phyloP scores from a whole-genome alignment of 768 basidiomycete species.

The Hericium coralloides region DNA sequence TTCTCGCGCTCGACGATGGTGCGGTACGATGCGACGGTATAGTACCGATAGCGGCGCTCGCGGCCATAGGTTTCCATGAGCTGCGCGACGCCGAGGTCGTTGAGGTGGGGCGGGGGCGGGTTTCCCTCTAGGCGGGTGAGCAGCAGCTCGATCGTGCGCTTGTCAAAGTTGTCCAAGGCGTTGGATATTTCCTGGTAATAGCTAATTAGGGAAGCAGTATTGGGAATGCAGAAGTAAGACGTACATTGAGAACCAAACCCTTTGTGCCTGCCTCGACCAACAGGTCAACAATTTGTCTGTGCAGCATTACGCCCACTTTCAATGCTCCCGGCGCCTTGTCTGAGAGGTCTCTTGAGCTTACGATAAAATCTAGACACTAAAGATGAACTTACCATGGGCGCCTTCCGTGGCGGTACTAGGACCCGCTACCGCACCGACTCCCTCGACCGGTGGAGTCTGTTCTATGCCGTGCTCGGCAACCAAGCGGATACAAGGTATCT shows the following conservation, averaged over 20 bases:
- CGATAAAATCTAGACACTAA: neutral
- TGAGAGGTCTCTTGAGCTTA: neutral
- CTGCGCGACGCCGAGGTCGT: slow-evolving; percentile 59
- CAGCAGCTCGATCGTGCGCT: slow-evolving; percentile 76
- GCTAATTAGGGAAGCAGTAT: neutral
- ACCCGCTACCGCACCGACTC: slow-evolving; percentile 19
- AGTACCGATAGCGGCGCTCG: slow-evolving; percentile 82
- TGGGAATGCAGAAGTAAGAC: slow-evolving; percentile 5
- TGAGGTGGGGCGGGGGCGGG: slow-evolving; percentile 61
- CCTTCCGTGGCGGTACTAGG: slow-evolving; percentile 4
- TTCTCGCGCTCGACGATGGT: slow-evolving; percentile 54
- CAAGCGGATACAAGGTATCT: slow-evolving; percentile 61
- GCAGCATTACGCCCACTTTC: slow-evolving; percentile 59
- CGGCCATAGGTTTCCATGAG: slow-evolving; percentile 78
- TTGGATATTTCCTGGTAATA: slow-evolving; percentile 48
- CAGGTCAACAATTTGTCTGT: slow-evolving; percentile 71
- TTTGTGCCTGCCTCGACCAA: slow-evolving; percentile 56
- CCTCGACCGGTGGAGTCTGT: neutral
- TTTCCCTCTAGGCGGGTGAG: slow-evolving; percentile 58
- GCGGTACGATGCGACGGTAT: slow-evolving; percentile 62
- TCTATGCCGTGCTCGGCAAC: slow-evolving; percentile 23
- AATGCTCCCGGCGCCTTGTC: slow-evolving; percentile 17
- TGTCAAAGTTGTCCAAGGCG: slow-evolving; percentile 63
- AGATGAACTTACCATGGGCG: slow-evolving; percentile 25
- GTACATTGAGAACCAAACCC: slow-evolving; percentile 69